These are phyloP conservation scores for Polysphondylium violaceum DNA, from an alignment of 78 protist species.

Conservation along the genomic window DNA sequence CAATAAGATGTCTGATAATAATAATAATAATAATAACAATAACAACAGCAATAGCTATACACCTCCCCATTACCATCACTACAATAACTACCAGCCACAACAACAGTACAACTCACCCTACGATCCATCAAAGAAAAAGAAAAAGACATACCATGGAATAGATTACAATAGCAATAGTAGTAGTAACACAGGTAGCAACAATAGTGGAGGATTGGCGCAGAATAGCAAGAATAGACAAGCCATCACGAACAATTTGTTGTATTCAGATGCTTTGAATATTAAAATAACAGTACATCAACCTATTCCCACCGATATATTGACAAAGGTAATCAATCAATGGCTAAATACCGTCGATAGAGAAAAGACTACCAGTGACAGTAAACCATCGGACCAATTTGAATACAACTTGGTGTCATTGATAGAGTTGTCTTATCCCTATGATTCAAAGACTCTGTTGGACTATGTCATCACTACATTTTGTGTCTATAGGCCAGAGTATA, in stretches of 20 bases:
- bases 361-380: no score
- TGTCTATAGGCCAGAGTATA: slow-evolving; percentile 7
- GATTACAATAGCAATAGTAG: neutral
- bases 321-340: no score
- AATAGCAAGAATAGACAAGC: no score
- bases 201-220: no score
- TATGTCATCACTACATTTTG: slow-evolving; percentile 10
- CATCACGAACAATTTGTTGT: no score
- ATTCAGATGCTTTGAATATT: no score
- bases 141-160: slow-evolving; percentile 10
- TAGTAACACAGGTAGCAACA: neutral
- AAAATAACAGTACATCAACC: no score
- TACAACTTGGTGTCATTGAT: neutral
- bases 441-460: slow-evolving; percentile 1
- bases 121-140: slow-evolving; percentile 12
- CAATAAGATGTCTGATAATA: neutral
- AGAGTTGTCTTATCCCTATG: slow-evolving; percentile 4
- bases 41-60: neutral
- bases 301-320: no score
- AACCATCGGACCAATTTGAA: neutral
- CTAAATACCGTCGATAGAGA: no score
- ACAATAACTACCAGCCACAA: neutral
- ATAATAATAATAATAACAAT: neutral
- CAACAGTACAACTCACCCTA: neutral
- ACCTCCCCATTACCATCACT: neutral